Percentiles rank a stretch among this genome's conserved stretches.
phyloP scores from a whole-genome alignment of 148 eudicot genomes.

The Fagopyrum tataricum region DNA sequence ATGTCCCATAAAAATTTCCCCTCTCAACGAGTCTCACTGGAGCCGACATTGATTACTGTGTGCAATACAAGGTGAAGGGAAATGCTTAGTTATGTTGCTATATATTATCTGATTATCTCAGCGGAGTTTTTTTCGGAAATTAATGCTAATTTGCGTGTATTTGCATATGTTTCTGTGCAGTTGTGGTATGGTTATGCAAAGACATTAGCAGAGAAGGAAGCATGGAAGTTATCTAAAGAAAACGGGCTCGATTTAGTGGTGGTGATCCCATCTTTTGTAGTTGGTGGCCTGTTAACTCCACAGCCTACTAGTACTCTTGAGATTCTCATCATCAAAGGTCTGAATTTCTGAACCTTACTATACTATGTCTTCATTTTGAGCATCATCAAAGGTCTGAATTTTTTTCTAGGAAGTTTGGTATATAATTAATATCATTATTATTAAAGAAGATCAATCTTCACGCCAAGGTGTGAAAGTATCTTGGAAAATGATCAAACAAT shows the following conservation, averaged over 20 bases:
- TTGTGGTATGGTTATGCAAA: slow-evolving; percentile 93
- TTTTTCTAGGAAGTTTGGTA: not conserved
- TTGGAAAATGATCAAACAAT: no score
- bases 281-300: slow-evolving; percentile 73
- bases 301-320: slow-evolving; percentile 77
- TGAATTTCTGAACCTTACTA: not conserved
- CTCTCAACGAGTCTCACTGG: slow-evolving; percentile 87
- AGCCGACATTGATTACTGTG: slow-evolving; percentile 75
- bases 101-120: not conserved
- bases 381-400: not conserved
- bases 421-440: not conserved
- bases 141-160: not conserved
- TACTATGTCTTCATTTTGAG: no score
- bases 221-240: slow-evolving; percentile 62
- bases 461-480: no score
- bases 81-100: not conserved
- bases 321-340: slow-evolving; percentile 59
- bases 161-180: slow-evolving; percentile 24
- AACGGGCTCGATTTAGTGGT: slow-evolving; percentile 70
- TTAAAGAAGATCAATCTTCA: not conserved
- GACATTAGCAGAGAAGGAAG: slow-evolving; percentile 72
- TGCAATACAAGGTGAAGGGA: slow-evolving; percentile 44
- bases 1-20: slow-evolving; percentile 28
- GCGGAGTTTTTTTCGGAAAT: no score
- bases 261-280: slow-evolving; percentile 73